Conservation (phyloP, 2,329 filamentous ascomycete genomes). For the Beauveria brongniartii region DNA sequence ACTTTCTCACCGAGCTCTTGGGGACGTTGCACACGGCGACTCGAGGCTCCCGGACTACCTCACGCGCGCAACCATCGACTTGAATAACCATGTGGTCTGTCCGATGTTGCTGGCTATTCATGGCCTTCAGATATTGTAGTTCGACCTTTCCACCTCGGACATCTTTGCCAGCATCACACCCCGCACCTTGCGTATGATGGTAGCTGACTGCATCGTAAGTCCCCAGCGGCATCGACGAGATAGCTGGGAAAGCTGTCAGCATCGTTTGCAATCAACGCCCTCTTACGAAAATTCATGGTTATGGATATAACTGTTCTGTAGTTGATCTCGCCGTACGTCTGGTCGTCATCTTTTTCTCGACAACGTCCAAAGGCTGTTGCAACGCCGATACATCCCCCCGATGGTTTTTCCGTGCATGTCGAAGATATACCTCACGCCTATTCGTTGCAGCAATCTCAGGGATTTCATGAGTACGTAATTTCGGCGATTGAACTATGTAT, state of each 20-base stretch:
- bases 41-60: no score
- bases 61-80: no score
- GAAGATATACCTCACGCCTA: slow-evolving; percentile 43
- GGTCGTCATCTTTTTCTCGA: slow-evolving; percentile 43
- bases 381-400: slow-evolving; percentile 43
- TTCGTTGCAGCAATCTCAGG: slow-evolving; percentile 26
- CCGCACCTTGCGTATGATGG: no score
- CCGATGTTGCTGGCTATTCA: no score
- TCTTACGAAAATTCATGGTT: slow-evolving; percentile 46
- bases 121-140: no score
- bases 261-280: slow-evolving; percentile 43
- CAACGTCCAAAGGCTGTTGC: slow-evolving; percentile 42
- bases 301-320: slow-evolving; percentile 49
- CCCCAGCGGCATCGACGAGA: slow-evolving; percentile 33
- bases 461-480: slow-evolving; percentile 35
- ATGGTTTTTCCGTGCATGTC: slow-evolving; percentile 44
- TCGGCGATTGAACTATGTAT: slow-evolving; percentile 18
- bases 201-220: not conserved
- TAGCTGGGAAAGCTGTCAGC: slow-evolving; percentile 40
- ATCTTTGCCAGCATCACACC: no score
- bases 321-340: slow-evolving; percentile 40
- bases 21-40: no score
- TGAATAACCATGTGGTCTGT: no score
- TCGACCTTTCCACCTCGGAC: no score
- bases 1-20: no score